phyloP scores from a whole-genome alignment of 257 asterid genomes.

The Voacanga thouarsii region DNA sequence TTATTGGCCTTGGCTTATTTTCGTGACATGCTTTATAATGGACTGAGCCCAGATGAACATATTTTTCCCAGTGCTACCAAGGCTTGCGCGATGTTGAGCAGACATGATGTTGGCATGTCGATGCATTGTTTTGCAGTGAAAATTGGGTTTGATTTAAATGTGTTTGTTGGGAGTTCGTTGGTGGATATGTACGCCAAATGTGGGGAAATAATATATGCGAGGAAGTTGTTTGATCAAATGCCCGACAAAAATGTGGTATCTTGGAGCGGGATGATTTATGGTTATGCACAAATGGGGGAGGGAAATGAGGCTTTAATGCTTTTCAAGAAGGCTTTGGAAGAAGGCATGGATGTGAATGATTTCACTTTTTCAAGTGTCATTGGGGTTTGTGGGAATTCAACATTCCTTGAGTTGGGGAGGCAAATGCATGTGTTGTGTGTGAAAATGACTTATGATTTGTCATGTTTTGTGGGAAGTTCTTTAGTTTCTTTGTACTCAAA shows the following conservation, averaged over 20 bases:
- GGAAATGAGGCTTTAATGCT: constrained; percentile 67
- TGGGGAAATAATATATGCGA: constrained; percentile 48
- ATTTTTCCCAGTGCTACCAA: constrained; percentile 58
- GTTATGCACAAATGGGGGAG: constrained; percentile 71
- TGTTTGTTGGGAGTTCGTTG: constrained; percentile 72
- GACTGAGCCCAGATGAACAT: constrained; percentile 52
- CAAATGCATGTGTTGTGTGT: constrained; percentile 74
- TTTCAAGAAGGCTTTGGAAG: constrained; percentile 57
- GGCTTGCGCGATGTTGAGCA: constrained; percentile 50
- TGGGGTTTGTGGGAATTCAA: constrained; percentile 77
- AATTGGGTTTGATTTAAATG: constrained; percentile 49
- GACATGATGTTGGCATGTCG: constrained; percentile 40
- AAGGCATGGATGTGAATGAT: constrained; percentile 63
- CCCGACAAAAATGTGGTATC: constrained; percentile 80
- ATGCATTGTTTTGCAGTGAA: constrained; percentile 58
- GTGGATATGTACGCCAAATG: constrained; percentile 82
- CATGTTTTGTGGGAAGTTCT: constrained; percentile 70
- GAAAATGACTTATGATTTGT: constrained; percentile 47
- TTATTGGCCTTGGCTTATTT: constrained; percentile 48
- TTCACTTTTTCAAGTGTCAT: constrained; percentile 76
- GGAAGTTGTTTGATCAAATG: constrained; percentile 83
- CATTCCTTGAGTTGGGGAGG: constrained; percentile 67
- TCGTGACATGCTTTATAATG: constrained; percentile 41
- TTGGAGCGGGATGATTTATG: constrained; percentile 84
- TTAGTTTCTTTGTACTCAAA: constrained; percentile 78